Percentiles rank a stretch among this genome's conserved stretches.
Conservation (phyloP, 208 protist genomes). For the Wallacemonas rigidus region DNA sequence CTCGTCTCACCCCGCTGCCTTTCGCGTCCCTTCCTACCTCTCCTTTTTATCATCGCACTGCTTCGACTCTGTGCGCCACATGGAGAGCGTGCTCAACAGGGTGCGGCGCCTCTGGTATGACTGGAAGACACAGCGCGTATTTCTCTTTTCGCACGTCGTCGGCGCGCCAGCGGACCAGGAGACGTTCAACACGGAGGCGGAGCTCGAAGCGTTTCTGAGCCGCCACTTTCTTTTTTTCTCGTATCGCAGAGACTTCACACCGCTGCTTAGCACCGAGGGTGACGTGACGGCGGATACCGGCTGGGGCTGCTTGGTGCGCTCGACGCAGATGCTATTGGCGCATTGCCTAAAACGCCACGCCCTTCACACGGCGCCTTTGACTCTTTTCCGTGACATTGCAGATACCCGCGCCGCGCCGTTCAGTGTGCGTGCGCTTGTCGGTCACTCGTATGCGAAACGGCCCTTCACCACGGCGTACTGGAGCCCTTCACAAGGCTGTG, state of each 20-base stretch:
- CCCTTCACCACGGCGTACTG: slow-evolving; percentile 72
- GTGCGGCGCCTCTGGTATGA: slow-evolving; percentile 37
- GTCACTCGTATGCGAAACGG: background rate
- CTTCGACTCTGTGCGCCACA: background rate
- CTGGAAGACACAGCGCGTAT: slow-evolving; percentile 34
- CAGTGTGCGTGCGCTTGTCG: background rate
- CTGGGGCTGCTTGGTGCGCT: slow-evolving; percentile 83
- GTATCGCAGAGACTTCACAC: slow-evolving; percentile 65
- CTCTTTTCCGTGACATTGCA: background rate
- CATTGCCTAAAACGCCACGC: slow-evolving; percentile 52
- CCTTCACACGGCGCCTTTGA: background rate
- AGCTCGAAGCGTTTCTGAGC: slow-evolving; percentile 41
- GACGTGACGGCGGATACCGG: slow-evolving; percentile 59
- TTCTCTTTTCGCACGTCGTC: slow-evolving; percentile 34
- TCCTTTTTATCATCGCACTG: background rate
- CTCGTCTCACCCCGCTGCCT: too few species aligned
- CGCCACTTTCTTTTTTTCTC: slow-evolving; percentile 66
- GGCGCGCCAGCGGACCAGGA: slow-evolving; percentile 22
- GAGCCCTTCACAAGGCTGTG: slow-evolving; percentile 72
- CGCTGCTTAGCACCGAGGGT: background rate
- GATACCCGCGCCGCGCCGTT: slow-evolving; percentile 1
- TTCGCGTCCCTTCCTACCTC: too few species aligned
- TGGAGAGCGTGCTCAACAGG: slow-evolving; percentile 28
- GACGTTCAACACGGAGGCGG: slow-evolving; percentile 29
- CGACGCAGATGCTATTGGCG: slow-evolving; percentile 85